Conservation (phyloP, 345 rosid species). For the Triadica sebifera region DNA sequence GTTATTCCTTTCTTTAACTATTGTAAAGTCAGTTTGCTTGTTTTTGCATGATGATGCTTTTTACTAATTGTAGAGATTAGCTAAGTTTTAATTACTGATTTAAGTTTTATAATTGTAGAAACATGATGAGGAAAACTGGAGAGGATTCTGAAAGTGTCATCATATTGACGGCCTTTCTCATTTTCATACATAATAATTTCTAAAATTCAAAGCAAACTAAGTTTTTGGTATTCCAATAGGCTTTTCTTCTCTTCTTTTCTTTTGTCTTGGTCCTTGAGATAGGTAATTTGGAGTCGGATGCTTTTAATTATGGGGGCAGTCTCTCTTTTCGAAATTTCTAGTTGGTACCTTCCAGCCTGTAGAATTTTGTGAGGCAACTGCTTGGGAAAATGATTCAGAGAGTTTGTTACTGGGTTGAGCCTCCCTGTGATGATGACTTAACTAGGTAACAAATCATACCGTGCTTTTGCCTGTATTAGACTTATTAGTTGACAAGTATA, state of each 20-base stretch:
- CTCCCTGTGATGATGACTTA: background rate
- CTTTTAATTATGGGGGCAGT: too few species aligned
- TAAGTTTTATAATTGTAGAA: background rate
- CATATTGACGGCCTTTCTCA: background rate
- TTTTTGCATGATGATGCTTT: background rate
- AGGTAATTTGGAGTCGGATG: too few species aligned
- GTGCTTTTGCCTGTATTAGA: background rate
- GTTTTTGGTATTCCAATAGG: background rate
- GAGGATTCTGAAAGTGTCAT: background rate
- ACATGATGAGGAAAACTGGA: background rate
- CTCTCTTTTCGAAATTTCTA: background rate
- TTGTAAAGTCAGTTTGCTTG: background rate
- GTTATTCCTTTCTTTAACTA: background rate
- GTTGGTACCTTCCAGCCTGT: background rate
- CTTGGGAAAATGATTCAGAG: background rate
- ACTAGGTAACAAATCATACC: conserved; percentile 2
- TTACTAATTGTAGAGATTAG: background rate
- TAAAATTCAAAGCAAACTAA: background rate
- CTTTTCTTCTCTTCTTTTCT: background rate
- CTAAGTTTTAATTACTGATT: background rate
- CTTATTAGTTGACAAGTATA: background rate
- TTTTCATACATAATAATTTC: background rate
- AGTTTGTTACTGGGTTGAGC: background rate
- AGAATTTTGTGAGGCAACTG: background rate
- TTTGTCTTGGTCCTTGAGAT: too few species aligned